Evolutionary conservation across 2,329 filamentous ascomycete genomes (phyloP), one percentile per base, ranked within the genome.

Genomic region (Capronia coronata): DNA sequence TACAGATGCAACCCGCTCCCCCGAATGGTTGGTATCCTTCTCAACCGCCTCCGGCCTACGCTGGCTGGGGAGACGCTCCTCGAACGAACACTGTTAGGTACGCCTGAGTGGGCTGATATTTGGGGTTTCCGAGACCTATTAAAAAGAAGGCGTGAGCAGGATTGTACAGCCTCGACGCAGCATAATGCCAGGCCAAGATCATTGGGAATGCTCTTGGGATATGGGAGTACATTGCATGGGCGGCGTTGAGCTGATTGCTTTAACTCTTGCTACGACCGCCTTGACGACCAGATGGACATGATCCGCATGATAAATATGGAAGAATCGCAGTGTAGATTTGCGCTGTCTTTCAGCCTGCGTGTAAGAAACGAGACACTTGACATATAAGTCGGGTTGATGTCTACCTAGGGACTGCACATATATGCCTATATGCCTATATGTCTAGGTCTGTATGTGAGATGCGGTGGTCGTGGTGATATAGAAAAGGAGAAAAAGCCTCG

Each of bases 11-110:
- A 23, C 25, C 27, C 8, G 25, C 50, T 29, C 44, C 27, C 23
- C 44, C 27, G 6, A 37, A 52, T n/a, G 38, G 43, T 7, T 58
- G 52, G 50, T 54, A 57, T 49, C 58, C 57, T 48, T 40, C 51
- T 39, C 53, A 54, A 23, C 57, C 57, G 13, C 52, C 54, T 21
- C 57, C 57, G 11, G 40, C 48, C 8, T 59, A 59, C 13, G 49
- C 22, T 11, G 34, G 34, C 2, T 50, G 48, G 32, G 46, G 49
- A 27, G 41, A 44, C 27, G 32, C 27, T 4, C 40, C 45, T 18
- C 32, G 16, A 16, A 40, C 40, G 8, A 47, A 51, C 11, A 59
- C 51, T 51, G 57, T 56, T 13, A 48, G 57, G 38, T 59, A 59
- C 48, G 57, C 51, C 25, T 58, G 22, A 25, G 13, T 34, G n/a